Conservation (phyloP, 2,329 filamentous ascomycete genomes). For the Cryphonectria parasitica region DNA sequence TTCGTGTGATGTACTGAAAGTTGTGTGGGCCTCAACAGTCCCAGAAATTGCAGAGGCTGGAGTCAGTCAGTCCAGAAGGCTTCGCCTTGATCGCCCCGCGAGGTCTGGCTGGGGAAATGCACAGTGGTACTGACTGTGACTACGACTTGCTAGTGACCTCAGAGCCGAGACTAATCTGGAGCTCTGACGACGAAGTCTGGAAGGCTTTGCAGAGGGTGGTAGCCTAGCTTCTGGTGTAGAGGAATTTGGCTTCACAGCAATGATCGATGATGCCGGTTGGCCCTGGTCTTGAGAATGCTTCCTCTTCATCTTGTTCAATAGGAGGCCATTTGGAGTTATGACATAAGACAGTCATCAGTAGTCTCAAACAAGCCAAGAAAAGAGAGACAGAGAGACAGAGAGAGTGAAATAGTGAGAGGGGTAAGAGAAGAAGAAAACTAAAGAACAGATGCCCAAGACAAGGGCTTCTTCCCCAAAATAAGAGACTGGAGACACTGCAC, state of each 20-base stretch:
- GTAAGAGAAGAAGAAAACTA: background rate
- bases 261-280: slow-evolving; percentile 16
- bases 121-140: slow-evolving; percentile 30
- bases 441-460: slow-evolving; percentile 19
- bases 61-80: too few species aligned
- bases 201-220: slow-evolving; percentile 34
- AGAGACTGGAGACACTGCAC: slow-evolving; percentile 20
- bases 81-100: background rate
- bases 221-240: slow-evolving; percentile 15
- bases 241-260: slow-evolving; percentile 13
- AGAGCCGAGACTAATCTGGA: slow-evolving; percentile 48
- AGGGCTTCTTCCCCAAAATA: slow-evolving; percentile 16
- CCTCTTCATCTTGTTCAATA: slow-evolving; percentile 28
- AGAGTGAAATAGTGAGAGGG: background rate
- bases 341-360: slow-evolving; percentile 1
- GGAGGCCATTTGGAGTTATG: slow-evolving; percentile 6
- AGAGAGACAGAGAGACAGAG: background rate
- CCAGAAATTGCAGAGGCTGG: slow-evolving; percentile 26
- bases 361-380: background rate
- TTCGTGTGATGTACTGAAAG: slow-evolving; percentile 13
- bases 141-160: slow-evolving; percentile 32
- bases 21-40: slow-evolving; percentile 15
- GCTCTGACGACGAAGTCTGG: slow-evolving; percentile 46
- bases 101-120: background rate
- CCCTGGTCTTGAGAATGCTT: slow-evolving; percentile 20